Evolutionary conservation across 495 filamentous ascomycete species (phyloP).

Genomic region (Schizothecium vesticola): DNA sequence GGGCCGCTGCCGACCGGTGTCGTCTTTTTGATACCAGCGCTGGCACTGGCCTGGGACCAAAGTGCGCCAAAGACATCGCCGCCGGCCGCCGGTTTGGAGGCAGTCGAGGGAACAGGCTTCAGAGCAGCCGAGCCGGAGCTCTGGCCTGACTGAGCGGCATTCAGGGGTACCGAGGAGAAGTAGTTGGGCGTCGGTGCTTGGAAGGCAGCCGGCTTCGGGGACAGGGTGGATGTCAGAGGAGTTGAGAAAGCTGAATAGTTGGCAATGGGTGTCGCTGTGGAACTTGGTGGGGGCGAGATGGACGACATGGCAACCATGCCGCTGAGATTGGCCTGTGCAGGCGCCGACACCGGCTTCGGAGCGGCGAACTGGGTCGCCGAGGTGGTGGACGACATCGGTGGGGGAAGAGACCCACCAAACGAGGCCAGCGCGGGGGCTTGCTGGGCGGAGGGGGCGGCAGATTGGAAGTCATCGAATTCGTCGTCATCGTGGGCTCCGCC

Average conservation of each 20-base stretch:
- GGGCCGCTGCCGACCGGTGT: slow-evolving; percentile 54
- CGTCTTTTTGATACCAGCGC: slow-evolving; percentile 73
- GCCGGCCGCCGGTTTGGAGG: slow-evolving; percentile 51
- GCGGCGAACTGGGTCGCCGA: slow-evolving; percentile 67
- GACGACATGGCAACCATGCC: slow-evolving; percentile 76
- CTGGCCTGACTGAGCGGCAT: slow-evolving; percentile 22
- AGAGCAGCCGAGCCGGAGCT: slow-evolving; percentile 21
- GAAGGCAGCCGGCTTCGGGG: slow-evolving; percentile 35
- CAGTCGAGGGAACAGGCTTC: slow-evolving; percentile 22
- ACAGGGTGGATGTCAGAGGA: slow-evolving; percentile 32
- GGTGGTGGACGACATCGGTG: slow-evolving; percentile 60
- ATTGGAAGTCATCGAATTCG: slow-evolving; percentile 97
- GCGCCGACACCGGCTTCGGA: slow-evolving; percentile 75
- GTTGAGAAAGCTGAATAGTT: slow-evolving; percentile 52
- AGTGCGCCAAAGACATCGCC: slow-evolving; percentile 85
- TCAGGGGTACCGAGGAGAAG: slow-evolving; percentile 70
- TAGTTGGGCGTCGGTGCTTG: slow-evolving; percentile 82
- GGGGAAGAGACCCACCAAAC: slow-evolving; percentile 46
- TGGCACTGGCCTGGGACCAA: slow-evolving; percentile 74
- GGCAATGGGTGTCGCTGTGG: slow-evolving; percentile 48
- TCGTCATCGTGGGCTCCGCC: slow-evolving; percentile 63
- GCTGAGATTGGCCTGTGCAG: slow-evolving; percentile 72
- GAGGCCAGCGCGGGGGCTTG: slow-evolving; percentile 32
- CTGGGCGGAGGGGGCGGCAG: slow-evolving; percentile 61
- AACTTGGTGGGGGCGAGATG: slow-evolving; percentile 63